phyloP scores from a whole-genome alignment of 2,329 filamentous ascomycete genomes.

The Lecanicillium sp. region DNA sequence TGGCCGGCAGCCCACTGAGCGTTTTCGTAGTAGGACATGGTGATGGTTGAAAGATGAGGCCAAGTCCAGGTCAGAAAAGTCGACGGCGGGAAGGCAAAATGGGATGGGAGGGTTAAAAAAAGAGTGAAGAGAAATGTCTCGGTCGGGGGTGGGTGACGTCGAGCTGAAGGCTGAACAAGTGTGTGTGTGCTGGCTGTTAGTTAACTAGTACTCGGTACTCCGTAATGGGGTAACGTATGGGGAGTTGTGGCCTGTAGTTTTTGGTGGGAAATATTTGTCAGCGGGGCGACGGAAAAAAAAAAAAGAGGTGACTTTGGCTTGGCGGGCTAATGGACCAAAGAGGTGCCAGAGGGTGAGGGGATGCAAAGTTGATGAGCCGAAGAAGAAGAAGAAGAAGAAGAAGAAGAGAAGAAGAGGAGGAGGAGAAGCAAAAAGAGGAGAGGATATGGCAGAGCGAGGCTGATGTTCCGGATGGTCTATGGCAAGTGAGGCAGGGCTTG shows the following conservation, averaged over 20 bases:
- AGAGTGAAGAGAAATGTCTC: slow-evolving; percentile 12
- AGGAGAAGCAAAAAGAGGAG: too few relatives aligned
- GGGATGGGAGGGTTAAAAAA: too few relatives aligned
- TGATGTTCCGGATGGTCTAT: too few relatives aligned
- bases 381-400: neutral
- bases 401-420: neutral
- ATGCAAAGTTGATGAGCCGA: too few relatives aligned
- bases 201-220: too few relatives aligned
- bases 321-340: slow-evolving; percentile 2
- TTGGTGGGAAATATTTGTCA: slow-evolving; percentile 10
- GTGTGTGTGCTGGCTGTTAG: too few relatives aligned
- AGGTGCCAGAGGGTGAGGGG: too few relatives aligned
- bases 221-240: too few relatives aligned
- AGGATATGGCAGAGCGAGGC: too few relatives aligned
- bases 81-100: slow-evolving; percentile 2
- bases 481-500: too few relatives aligned
- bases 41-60: slow-evolving; percentile 14
- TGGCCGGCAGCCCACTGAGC: slow-evolving; percentile 32
- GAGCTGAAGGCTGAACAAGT: too few relatives aligned
- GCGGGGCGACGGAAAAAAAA: too few relatives aligned
- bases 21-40: slow-evolving; percentile 43
- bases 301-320: slow-evolving; percentile 6
- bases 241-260: neutral
- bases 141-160: slow-evolving; percentile 12
- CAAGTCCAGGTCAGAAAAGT: slow-evolving; percentile 10